Base-by-base conservation (phyloP, 768 basidiomycete genomes). In the Leccinum aurantiacum region DNA sequence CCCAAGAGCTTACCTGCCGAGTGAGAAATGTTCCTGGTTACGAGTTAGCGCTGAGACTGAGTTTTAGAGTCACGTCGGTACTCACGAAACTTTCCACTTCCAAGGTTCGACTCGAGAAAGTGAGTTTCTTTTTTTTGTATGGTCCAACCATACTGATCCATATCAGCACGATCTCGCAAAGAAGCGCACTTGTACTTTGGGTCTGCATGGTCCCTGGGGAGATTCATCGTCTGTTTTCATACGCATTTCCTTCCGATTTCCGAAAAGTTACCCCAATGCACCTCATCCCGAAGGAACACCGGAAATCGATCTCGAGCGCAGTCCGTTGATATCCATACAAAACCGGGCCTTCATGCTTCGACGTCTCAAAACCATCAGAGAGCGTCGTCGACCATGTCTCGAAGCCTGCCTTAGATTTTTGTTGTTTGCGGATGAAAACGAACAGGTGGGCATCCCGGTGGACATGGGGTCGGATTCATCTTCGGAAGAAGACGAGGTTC, bases 131-230 rank as follows among this genome's bases (percentile, higher is more conserved):
- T 24, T 46, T 54, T 66, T 15, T 33, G 27, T 27, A 11, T 11
- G 22, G 4, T 35, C 33, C 6, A 48, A 19, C 6, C 8, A n/a
- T 25, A 25, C 70, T 64, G 6, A 64, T 31, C 17, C 50, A 46
- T 53, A 53, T 3, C 63, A 89, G 87, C 84, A 85, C 49, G 89
- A 90, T 57, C 76, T 90, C 41, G 78, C 80, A 8, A 90, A 89
- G 70, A 86, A 82, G 65, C 85, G 93, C 10, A 89, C 86, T 14
- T 91, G 92, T 65, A 94, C 93, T 2, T 79, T 97, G 51, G 91
- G 93, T 4, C 77, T 98, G 47, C 86, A 92, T 63, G 92, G 92
- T 2, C 94, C 93, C 3, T 95, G 94, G 94, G 93, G 91, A n/a
- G 89, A 89, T 58, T 84, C 82, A 0, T 88, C 87, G 11, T 89